Base-by-base conservation (phyloP, 176 grass and related monocot genomes). In the Canna indica region DNA sequence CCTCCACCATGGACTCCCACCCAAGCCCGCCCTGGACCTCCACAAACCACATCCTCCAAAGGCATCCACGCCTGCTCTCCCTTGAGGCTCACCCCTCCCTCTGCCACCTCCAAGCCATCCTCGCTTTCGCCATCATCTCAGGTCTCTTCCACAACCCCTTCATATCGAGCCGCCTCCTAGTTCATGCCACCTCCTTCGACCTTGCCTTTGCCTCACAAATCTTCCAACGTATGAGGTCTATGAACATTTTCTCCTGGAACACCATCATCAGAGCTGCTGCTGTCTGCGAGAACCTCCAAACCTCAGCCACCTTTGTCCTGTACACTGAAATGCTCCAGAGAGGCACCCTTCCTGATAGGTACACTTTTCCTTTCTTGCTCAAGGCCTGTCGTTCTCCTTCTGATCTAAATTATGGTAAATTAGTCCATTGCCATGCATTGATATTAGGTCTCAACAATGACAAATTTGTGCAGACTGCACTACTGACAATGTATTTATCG, bases 291-390 rank as follows among this genome's bases (percentile, higher is more conserved):
- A 48, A 58, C n/a, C 64, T 33, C 24, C 16, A 4, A 32, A 24
- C 47, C 24, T 69, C 36, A 4, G 47, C 48, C n/a, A 73, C 82
- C 35, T 81, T 91, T 54, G 34, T 20, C 28, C 20, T 91, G 52
- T 91, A 78, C 64, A 60, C 47, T 27, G 73, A 87, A 66, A 87
- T 91, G 88, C 82, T 80, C 8, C 61, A 46, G 13, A 80, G 79
- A 30, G 77, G 79, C 25, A 36, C 84, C 4, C 59, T 73, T 48
- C 30, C 74, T 12, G 85, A 91, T 41, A 32, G 69, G 29, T 85
- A 85, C 85, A 91, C 88, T 9, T 69, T 85, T 26, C 88, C 85
- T 45, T 82, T 87, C 85, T 63, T 91, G 81, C 83, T 91, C 77
- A 59, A 69, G 57, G 79, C 79, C 5, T 87, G 75, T 17, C 50